Base-by-base conservation (phyloP, 192 early-diverging fungal species). In the Dispira simplex region DNA sequence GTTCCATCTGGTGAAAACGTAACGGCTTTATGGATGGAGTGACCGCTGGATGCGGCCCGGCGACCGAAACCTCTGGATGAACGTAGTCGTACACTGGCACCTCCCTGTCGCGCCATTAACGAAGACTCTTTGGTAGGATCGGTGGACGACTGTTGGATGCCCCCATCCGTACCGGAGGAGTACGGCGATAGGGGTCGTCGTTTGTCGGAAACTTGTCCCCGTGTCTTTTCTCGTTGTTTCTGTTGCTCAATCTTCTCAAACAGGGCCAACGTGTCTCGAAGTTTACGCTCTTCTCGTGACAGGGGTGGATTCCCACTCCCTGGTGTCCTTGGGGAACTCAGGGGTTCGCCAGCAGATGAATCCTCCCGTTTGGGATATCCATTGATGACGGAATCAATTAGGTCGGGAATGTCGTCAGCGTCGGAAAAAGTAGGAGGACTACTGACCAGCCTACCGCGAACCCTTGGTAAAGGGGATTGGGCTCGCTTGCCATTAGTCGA, bases 211-310 rank as follows among this genome's bases (percentile, higher is more conserved):
- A 6, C 6, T 39, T 39, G 32, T 6, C 32, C 32, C 32, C 32
- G 32, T 39, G 32, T 6, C 18, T 53, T 53, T 11, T 26, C 26
- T n/a, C 51, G 51, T 1, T 20, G 21, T 26, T 20, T 14, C 59
- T 62, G 44, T 9, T 62, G 59, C 46, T 62, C 59, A 10, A 62
- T 62, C 43, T 39, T 25, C 43, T 62, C 44, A 62, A 62, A 62
- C 44, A 62, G 25, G 44, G 59, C 59, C 59, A 62, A 23, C n/a
- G 59, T 44, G n/a, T 62, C 59, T 11, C 59, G 59, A 13, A 62
- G 44, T 45, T 62, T 62, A 20, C 59, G 59, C n/a, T 62, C 59
- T n/a, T 62, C 59, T 6, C 59, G 59, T 5, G n/a, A 23, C 44
- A 62, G 43, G 4, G 59, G 43, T 53, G 51, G 51, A 39, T 39